Evolutionary conservation across 129 eudicot genomes (phyloP).

Genomic region (Rutidosis leptorrhynchoides): DNA sequence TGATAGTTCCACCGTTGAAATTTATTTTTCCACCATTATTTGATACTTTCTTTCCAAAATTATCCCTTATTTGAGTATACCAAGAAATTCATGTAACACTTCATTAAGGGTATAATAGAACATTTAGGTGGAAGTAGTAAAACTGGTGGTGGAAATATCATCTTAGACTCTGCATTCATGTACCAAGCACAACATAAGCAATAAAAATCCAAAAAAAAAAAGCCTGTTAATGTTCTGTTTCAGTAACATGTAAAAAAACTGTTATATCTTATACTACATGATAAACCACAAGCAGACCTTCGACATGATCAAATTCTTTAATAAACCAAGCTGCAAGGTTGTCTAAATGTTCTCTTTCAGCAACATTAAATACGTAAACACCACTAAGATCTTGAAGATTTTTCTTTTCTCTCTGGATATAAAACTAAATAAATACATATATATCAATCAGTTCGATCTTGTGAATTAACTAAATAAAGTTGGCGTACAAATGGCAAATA

Average conservation of each 20-base stretch:
- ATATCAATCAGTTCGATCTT: constrained; percentile 6
- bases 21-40: too few relatives aligned
- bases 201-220: too few relatives aligned
- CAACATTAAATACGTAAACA: constrained; percentile 80
- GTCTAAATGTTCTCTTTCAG: constrained; percentile 78
- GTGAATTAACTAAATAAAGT: background rate
- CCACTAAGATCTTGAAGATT: constrained; percentile 77
- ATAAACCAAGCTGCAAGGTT: constrained; percentile 85
- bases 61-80: too few relatives aligned
- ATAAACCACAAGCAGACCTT: constrained; percentile 47
- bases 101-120: too few relatives aligned
- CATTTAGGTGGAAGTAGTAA: too few relatives aligned
- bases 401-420: constrained; percentile 80
- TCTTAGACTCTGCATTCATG: constrained; percentile 58
- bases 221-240: too few relatives aligned
- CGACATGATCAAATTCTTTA: constrained; percentile 72
- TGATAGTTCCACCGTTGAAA: too few relatives aligned
- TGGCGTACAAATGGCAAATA: background rate
- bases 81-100: too few relatives aligned
- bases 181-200: background rate
- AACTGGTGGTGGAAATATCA: too few relatives aligned
- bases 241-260: too few relatives aligned
- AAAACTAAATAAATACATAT: too few relatives aligned
- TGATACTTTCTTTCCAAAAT: too few relatives aligned
- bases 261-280: constrained; percentile 5